Conservation (phyloP, 2,329 filamentous ascomycete genomes). For the Massarina eburnea region DNA sequence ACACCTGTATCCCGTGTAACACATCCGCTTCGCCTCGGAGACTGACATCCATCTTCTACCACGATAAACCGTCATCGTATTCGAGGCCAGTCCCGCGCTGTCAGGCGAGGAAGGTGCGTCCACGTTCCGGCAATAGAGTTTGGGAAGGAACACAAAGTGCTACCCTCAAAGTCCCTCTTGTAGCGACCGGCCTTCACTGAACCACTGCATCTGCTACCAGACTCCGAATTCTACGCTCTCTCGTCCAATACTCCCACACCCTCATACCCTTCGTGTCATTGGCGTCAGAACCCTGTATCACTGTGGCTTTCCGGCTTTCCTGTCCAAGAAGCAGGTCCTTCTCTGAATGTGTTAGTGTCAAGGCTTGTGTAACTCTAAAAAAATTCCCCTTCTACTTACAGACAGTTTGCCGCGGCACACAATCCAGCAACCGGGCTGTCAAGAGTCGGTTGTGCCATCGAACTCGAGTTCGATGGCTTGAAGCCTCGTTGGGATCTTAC, state of each 20-base stretch:
- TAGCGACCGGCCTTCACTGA: slow-evolving; percentile 3
- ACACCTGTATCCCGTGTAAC: slow-evolving; percentile 41
- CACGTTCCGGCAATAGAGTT: slow-evolving; percentile 10
- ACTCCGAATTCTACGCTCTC: not conserved
- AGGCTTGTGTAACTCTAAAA: not conserved
- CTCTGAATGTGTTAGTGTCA: not conserved
- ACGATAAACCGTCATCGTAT: slow-evolving; percentile 1
- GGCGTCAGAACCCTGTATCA: slow-evolving; percentile 3
- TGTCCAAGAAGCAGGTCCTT: not conserved
- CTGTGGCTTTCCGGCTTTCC: slow-evolving; percentile 4
- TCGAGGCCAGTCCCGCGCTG: slow-evolving; percentile 17
- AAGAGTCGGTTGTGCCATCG: not conserved
- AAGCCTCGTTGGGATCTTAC: no score
- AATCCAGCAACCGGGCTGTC: not conserved
- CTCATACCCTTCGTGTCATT: slow-evolving; percentile 1
- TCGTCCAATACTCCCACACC: slow-evolving; percentile 7
- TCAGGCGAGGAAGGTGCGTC: slow-evolving; percentile 25
- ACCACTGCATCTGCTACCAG: not conserved
- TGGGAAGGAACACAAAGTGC: slow-evolving; percentile 9
- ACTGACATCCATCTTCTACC: slow-evolving; percentile 18
- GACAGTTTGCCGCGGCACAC: not conserved
- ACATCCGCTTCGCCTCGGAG: slow-evolving; percentile 22
- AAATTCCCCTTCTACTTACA: not conserved
- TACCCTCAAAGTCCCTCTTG: slow-evolving; percentile 5
- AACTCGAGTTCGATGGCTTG: not conserved